A percentile compares a stretch with the other conserved stretches of the same genome.
Conservation (phyloP, 305 asterid genomes). For the Solanum hybrid region DNA sequence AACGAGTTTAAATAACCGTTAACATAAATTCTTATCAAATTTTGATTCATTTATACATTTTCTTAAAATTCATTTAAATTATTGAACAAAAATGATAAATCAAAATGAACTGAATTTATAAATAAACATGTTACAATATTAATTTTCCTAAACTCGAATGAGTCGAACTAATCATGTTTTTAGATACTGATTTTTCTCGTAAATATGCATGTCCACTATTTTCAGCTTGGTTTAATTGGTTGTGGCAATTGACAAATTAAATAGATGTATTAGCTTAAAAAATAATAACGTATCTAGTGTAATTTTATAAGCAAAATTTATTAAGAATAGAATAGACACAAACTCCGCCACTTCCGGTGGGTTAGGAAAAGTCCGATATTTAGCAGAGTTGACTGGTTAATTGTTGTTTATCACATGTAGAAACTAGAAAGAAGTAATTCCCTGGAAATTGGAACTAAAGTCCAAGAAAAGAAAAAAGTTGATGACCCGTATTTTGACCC, state of each 20-base stretch:
- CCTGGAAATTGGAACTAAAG: not conserved
- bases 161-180: not conserved
- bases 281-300: not conserved
- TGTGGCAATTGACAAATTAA: not conserved
- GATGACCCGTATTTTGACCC: not conserved
- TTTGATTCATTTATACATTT: too few relatives aligned
- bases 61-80: not conserved
- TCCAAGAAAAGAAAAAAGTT: not conserved
- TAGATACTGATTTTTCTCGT: not conserved
- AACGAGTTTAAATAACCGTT: not conserved
- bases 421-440: not conserved
- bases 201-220: not conserved
- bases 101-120: too few relatives aligned
- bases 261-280: not conserved
- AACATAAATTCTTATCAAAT: too few relatives aligned
- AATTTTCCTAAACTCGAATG: not conserved
- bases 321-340: accelerated
- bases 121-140: too few relatives aligned
- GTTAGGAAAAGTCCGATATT: not conserved
- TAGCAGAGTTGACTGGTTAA: not conserved
- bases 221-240: not conserved
- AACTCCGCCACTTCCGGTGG: not conserved
- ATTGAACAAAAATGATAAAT: not conserved
- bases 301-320: not conserved
- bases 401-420: not conserved